These are phyloP conservation scores for Aspergillus coremiiformis DNA, from an alignment of 495 filamentous ascomycete genomes.

Conservation along the genomic window DNA sequence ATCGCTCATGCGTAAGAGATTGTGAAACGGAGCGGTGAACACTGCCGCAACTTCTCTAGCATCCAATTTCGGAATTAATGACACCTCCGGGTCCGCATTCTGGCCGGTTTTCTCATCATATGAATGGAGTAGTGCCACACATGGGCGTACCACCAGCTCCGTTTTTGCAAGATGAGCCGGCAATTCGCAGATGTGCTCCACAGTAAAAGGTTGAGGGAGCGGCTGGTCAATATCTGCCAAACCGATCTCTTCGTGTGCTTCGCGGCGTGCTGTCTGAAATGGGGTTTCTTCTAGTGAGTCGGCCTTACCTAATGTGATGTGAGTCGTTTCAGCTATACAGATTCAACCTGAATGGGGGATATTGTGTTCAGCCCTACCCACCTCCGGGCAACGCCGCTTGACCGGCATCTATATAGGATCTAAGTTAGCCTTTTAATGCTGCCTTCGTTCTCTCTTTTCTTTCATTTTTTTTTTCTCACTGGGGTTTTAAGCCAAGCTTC, in stretches of 20 bases:
- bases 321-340: background rate
- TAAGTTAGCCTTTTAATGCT: background rate
- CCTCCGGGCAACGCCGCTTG: conserved; percentile 87
- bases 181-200: conserved; percentile 79
- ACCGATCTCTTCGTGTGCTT: conserved; percentile 88
- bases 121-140: conserved; percentile 73
- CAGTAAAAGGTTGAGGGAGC: conserved; percentile 61
- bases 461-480: background rate
- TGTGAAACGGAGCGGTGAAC: conserved; percentile 73
- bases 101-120: conserved; percentile 33
- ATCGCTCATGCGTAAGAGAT: conserved; percentile 54
- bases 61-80: conserved; percentile 70
- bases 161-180: conserved; percentile 74
- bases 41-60: conserved; percentile 85
- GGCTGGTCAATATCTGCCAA: conserved; percentile 57
- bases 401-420: conserved; percentile 44
- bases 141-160: conserved; percentile 74
- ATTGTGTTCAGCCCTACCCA: conserved; percentile 35
- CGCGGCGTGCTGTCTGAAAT: conserved; percentile 74
- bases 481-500: no score
- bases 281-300: conserved; percentile 42
- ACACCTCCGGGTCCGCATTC: conserved; percentile 53
- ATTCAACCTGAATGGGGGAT: background rate
- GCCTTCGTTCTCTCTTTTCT: background rate
- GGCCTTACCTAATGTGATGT: conserved; percentile 35